Conservation (phyloP, 768 basidiomycete species). For the Boletus reticulatus region DNA sequence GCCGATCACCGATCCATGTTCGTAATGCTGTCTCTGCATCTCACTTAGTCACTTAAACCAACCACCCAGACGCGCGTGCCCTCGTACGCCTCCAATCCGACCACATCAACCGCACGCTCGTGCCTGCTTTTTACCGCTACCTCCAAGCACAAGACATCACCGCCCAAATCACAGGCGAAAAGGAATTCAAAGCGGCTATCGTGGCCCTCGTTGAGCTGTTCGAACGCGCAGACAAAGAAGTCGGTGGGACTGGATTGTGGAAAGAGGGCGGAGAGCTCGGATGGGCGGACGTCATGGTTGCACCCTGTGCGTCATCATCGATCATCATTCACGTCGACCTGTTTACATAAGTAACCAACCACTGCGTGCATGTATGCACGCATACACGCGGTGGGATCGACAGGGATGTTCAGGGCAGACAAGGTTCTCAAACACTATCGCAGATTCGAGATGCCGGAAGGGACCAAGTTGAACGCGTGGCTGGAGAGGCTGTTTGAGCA, state of each 20-base stretch:
- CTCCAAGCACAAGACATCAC: constrained; percentile 63
- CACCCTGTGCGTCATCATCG: constrained; percentile 66
- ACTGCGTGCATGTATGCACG: too few species aligned
- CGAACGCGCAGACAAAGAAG: constrained; percentile 47
- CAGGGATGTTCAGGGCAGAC: constrained; percentile 68
- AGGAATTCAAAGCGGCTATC: constrained; percentile 53
- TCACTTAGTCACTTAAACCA: neutral
- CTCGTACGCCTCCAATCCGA: constrained; percentile 68
- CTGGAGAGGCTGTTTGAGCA: constrained; percentile 53
- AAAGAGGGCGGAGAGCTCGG: constrained; percentile 54
- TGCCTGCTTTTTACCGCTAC: constrained; percentile 74
- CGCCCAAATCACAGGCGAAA: constrained; percentile 49
- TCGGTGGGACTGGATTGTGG: constrained; percentile 59
- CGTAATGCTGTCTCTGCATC: constrained; percentile 11
- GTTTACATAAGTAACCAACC: too few species aligned
- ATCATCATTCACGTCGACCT: neutral
- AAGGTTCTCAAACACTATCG: constrained; percentile 67
- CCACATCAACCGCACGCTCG: constrained; percentile 58
- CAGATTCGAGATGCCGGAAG: constrained; percentile 55
- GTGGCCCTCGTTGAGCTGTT: constrained; percentile 51
- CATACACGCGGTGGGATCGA: neutral
- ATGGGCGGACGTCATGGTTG: constrained; percentile 64
- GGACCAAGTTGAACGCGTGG: constrained; percentile 51
- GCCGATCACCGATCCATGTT: constrained; percentile 56
- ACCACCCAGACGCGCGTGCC: constrained; percentile 56